A percentile compares a stretch with the other conserved stretches of the same genome.
phyloP scores from a whole-genome alignment of 495 filamentous ascomycete species.

The Hypoxylon fragiforme region DNA sequence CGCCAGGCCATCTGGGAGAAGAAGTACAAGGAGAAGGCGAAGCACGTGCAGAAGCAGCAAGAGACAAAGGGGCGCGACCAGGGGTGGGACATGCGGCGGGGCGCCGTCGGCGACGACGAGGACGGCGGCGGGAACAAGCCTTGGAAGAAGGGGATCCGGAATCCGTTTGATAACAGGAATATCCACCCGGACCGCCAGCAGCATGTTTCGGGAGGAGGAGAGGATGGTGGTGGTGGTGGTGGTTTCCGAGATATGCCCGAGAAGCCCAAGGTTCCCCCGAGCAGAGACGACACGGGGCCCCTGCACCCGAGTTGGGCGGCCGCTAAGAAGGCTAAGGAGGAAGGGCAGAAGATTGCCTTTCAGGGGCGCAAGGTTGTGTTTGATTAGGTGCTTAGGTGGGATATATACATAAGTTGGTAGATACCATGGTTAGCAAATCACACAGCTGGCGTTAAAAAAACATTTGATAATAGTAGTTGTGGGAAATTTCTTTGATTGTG shows the following conservation, averaged over 20 bases:
- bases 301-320: constrained; percentile 96
- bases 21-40: constrained; percentile 78
- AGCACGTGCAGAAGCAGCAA: constrained; percentile 63
- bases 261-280: constrained; percentile 43
- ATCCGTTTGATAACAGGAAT: constrained; percentile 33
- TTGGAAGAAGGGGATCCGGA: constrained; percentile 49
- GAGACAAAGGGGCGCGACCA: constrained; percentile 45
- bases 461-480: too few species aligned
- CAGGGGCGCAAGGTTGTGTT: constrained; percentile 90
- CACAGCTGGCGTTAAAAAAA: not conserved
- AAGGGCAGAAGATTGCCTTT: constrained; percentile 63
- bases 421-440: constrained; percentile 30
- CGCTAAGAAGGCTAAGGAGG: constrained; percentile 81
- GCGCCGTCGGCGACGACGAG: constrained; percentile 44
- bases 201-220: constrained; percentile 14
- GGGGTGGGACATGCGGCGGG: constrained; percentile 58
- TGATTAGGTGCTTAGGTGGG: constrained; percentile 67
- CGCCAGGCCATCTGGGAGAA: constrained; percentile 88
- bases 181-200: constrained; percentile 34
- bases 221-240: not conserved
- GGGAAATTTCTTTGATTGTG: too few species aligned
- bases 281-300: constrained; percentile 62
- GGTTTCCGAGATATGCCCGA: constrained; percentile 10
- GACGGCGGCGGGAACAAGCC: constrained; percentile 37
- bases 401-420: too few species aligned